Conservation (phyloP, 805 yeast genomes). For the Cephaloascus fragrans region DNA sequence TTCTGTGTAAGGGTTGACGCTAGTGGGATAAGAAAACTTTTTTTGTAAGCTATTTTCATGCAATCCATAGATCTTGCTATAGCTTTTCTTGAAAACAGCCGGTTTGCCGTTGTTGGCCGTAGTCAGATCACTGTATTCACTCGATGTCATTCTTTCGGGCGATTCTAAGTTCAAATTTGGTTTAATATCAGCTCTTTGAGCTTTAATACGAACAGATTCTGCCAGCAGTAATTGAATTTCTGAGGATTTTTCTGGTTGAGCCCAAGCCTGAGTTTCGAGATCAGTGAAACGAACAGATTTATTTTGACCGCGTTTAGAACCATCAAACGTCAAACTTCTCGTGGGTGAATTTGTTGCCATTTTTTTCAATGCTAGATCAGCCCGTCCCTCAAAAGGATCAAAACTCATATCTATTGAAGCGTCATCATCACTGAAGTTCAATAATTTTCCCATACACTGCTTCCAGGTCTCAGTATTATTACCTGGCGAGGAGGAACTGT, state of each 20-base stretch:
- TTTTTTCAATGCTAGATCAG: neutral
- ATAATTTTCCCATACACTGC: neutral
- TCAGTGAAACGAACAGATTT: neutral
- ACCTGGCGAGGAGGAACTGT: too few species aligned
- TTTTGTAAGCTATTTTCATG: neutral
- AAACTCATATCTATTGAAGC: neutral
- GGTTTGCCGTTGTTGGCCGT: neutral
- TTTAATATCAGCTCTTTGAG: neutral
- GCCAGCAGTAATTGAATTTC: neutral
- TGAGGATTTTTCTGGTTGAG: neutral
- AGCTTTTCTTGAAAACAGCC: neutral
- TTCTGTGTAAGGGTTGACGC: neutral
- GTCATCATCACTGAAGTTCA: neutral
- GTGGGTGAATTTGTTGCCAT: neutral
- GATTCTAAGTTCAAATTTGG: neutral
- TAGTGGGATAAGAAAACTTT: neutral
- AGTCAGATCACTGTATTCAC: neutral
- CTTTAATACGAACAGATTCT: neutral
- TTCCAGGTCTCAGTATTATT: neutral
- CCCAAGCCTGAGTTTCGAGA: neutral
- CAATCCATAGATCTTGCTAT: neutral
- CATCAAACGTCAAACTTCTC: neutral
- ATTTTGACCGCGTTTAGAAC: neutral
- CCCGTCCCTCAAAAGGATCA: neutral
- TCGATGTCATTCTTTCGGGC: neutral